Percentiles rank a stretch among this genome's conserved stretches.
Conservation (phyloP, 2,329 filamentous ascomycete species). For the Colletotrichum sp. region DNA sequence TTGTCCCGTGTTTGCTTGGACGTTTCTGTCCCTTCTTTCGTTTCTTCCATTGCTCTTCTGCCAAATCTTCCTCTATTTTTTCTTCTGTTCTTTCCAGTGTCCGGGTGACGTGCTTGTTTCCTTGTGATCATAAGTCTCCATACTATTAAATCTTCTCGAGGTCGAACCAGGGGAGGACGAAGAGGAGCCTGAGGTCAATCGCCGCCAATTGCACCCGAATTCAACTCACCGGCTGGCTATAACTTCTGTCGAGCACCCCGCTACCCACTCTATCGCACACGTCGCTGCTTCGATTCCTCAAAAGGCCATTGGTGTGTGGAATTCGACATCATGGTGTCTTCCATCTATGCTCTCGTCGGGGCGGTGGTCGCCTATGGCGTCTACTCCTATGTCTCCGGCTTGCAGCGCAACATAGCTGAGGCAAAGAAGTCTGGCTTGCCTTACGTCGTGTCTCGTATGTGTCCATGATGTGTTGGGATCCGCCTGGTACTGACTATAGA, state of each 20-base stretch:
- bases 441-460: slow-evolving; percentile 60
- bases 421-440: slow-evolving; percentile 57
- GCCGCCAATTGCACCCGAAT: background rate
- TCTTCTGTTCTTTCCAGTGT: background rate
- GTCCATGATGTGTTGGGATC: background rate
- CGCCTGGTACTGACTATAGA: background rate
- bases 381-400: slow-evolving; percentile 34
- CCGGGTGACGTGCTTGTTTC: background rate
- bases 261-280: background rate
- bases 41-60: slow-evolving; percentile 2
- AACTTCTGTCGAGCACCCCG: background rate
- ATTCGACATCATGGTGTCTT: slow-evolving; percentile 36
- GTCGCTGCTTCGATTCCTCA: background rate
- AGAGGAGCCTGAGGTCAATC: background rate
- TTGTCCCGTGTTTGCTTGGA: background rate
- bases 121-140: background rate
- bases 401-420: slow-evolving; percentile 50
- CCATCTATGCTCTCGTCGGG: slow-evolving; percentile 37
- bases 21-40: slow-evolving; percentile 10
- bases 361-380: slow-evolving; percentile 37
- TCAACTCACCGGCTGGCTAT: background rate
- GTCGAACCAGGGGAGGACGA: background rate
- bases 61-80: background rate
- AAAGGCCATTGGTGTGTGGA: background rate
- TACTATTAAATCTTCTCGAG: background rate